Evolutionary conservation across 768 basidiomycete species (phyloP).

Genomic region (Tylopilus intermedius): DNA sequence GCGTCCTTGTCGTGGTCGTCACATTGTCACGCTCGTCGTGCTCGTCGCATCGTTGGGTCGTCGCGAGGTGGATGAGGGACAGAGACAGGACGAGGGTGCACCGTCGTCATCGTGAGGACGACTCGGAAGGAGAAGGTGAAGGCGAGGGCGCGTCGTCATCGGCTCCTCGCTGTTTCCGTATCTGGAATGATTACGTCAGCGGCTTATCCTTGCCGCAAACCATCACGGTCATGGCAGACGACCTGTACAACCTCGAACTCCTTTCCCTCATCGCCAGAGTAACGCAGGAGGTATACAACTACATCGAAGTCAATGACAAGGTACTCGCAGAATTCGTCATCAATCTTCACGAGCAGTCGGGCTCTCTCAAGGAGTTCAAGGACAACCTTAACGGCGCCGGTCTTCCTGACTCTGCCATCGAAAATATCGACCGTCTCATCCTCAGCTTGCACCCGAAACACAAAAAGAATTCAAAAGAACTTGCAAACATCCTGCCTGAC

Average conservation of each 20-base stretch:
- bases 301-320: slow-evolving; percentile 82
- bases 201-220: slow-evolving; percentile 1
- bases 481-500: slow-evolving; percentile 35
- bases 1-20: no score
- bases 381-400: slow-evolving; percentile 61
- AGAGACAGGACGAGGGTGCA: no score
- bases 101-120: no score
- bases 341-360: slow-evolving; percentile 77
- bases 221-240: slow-evolving; percentile 64
- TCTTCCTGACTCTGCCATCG: slow-evolving; percentile 86
- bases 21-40: no score
- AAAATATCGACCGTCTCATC: slow-evolving; percentile 92
- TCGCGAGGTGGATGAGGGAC: no score
- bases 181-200: slow-evolving; percentile 19
- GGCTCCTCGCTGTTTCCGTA: no score
- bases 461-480: slow-evolving; percentile 57
- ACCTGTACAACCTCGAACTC: slow-evolving; percentile 89
- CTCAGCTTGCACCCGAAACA: slow-evolving; percentile 94
- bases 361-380: slow-evolving; percentile 78
- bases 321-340: slow-evolving; percentile 95
- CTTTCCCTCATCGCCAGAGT: slow-evolving; percentile 90
- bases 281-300: slow-evolving; percentile 88
- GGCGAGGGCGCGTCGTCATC: no score
- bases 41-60: no score
- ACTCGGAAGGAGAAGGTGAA: no score